These are phyloP conservation scores for Fusarium hainanense DNA, from an alignment of 2,329 filamentous ascomycete genomes.

Conservation along the genomic window DNA sequence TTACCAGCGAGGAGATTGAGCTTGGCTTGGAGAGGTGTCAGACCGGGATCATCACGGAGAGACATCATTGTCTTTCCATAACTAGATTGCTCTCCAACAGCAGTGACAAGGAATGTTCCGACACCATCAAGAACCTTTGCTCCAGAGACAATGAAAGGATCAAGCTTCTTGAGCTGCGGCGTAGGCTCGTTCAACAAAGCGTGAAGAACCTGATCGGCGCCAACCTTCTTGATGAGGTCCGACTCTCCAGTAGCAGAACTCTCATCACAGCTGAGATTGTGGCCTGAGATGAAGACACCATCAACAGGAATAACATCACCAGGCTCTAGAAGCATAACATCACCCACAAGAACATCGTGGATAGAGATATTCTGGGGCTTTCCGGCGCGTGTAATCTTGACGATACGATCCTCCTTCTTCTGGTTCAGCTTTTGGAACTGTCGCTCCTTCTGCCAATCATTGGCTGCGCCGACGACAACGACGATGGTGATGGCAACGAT, in stretches of 20 bases:
- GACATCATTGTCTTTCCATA: conserved; percentile 68
- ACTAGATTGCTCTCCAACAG: conserved; percentile 63
- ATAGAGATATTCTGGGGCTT: conserved; percentile 71
- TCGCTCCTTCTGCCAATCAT: conserved; percentile 75
- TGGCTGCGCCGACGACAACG: conserved; percentile 70
- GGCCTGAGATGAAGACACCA: conserved; percentile 71
- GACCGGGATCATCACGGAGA: conserved; percentile 60
- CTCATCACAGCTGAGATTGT: conserved; percentile 72
- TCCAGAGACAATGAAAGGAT: conserved; percentile 72
- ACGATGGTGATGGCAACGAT: conserved; percentile 74
- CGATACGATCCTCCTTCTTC: conserved; percentile 72
- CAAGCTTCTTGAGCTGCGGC: conserved; percentile 62
- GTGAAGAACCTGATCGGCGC: conserved; percentile 68
- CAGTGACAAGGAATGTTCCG: conserved; percentile 66
- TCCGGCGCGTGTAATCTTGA: conserved; percentile 74
- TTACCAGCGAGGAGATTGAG: conserved; percentile 51
- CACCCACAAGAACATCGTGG: conserved; percentile 75
- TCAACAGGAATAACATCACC: conserved; percentile 78
- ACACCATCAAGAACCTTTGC: conserved; percentile 64
- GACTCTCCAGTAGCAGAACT: conserved; percentile 79
- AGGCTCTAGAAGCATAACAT: conserved; percentile 74
- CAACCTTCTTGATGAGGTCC: conserved; percentile 74
- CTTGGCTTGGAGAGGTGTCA: conserved; percentile 66
- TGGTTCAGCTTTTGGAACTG: conserved; percentile 72
- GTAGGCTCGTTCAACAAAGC: conserved; percentile 58